Conservation (phyloP, 139 green algal species). For the Coelastrella sp. region DNA sequence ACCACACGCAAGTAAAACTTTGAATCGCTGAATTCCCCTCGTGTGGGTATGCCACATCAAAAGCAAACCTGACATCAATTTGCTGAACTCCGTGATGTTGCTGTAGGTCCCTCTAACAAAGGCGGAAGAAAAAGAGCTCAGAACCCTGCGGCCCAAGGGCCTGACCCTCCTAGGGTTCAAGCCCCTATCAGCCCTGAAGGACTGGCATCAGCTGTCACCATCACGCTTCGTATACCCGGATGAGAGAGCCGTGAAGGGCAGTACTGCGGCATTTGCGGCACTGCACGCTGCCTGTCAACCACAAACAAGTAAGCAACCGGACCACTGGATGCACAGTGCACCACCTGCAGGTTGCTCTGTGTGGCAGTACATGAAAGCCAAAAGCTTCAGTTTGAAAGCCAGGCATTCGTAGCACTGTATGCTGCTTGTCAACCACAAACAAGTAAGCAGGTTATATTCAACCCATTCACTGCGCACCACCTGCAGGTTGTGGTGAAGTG, state of each 20-base stretch:
- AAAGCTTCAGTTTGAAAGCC: too few relatives aligned
- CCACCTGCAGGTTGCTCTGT: too few relatives aligned
- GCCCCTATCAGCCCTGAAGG: not conserved
- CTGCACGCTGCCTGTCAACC: slow-evolving; percentile 21
- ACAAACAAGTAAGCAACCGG: not conserved
- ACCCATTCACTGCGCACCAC: too few relatives aligned
- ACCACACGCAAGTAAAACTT: too few relatives aligned
- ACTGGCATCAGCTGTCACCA: not conserved
- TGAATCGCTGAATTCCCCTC: too few relatives aligned
- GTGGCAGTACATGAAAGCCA: too few relatives aligned
- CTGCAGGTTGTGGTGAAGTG: too few relatives aligned
- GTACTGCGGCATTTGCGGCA: slow-evolving; percentile 44
- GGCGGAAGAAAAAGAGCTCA: not conserved
- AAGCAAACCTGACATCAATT: too few relatives aligned
- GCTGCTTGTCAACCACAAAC: not conserved
- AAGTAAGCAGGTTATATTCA: too few relatives aligned
- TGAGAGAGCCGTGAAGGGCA: slow-evolving; percentile 31
- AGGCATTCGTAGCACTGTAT: slow-evolving; percentile 41
- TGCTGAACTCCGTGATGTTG: too few relatives aligned
- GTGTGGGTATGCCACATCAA: too few relatives aligned
- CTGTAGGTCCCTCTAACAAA: slow-evolving; percentile 15
- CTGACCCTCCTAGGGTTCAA: slow-evolving; percentile 46
- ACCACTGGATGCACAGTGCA: too few relatives aligned
- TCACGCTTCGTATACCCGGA: slow-evolving; percentile 44
- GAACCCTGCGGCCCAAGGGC: slow-evolving; percentile 5